phyloP scores from a whole-genome alignment of 1,139 yeast genomes.

The Blastobotrys apis region DNA sequence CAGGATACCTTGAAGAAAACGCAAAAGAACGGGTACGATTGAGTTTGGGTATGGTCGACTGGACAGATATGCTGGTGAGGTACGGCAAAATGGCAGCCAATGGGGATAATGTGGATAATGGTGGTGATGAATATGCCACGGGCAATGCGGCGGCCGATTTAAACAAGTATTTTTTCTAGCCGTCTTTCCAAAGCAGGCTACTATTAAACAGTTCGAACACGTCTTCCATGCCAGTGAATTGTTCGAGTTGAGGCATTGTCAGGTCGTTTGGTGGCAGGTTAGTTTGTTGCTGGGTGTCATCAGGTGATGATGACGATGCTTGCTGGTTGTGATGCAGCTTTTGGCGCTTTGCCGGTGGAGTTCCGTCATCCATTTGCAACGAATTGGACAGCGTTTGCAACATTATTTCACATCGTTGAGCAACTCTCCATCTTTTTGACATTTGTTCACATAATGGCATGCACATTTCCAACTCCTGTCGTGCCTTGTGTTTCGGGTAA shows the following conservation, averaged over 20 bases:
- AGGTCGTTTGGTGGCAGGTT: neutral
- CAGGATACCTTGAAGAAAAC: slow-evolving; percentile 4
- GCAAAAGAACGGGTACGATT: neutral
- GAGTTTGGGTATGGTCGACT: neutral
- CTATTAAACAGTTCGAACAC: slow-evolving; percentile 17
- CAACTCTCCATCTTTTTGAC: slow-evolving; percentile 17
- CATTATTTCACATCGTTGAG: slow-evolving; percentile 15
- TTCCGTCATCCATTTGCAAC: neutral
- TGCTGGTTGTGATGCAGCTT: neutral
- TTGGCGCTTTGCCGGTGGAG: neutral
- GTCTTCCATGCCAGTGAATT: slow-evolving; percentile 12
- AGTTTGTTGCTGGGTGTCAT: neutral
- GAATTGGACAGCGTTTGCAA: slow-evolving; percentile 10
- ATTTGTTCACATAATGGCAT: slow-evolving; percentile 16
- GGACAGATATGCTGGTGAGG: slow-evolving; percentile 6
- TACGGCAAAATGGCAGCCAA: neutral
- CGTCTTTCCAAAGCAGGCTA: slow-evolving; percentile 9
- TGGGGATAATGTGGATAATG: neutral
- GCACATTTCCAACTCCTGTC: slow-evolving; percentile 15
- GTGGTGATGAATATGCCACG: too few species aligned
- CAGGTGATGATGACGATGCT: neutral
- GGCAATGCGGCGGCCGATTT: neutral
- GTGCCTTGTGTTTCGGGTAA: slow-evolving; percentile 13
- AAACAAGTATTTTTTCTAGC: slow-evolving; percentile 14
- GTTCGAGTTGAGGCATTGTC: neutral